Conservation (phyloP, 306 rosid species). For the Vigna reflexopilosa region DNA sequence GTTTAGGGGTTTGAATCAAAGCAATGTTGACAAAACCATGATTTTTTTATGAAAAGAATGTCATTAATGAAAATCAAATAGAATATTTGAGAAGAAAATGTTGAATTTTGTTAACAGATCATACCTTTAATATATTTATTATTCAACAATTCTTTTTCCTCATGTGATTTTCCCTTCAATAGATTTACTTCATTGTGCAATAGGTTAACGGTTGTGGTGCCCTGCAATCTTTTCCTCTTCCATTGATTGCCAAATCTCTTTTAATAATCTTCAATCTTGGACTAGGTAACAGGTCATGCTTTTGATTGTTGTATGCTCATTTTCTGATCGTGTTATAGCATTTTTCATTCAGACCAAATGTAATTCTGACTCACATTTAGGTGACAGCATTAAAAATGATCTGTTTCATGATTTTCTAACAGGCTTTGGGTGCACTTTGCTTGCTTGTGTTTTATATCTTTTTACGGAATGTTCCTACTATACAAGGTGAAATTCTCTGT, state of each 20-base stretch:
- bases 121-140: no score
- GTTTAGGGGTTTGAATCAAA: no score
- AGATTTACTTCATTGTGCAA: neutral
- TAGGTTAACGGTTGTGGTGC: neutral
- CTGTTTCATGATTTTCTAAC: slow-evolving; percentile 48
- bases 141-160: no score
- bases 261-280: neutral
- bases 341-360: slow-evolving; percentile 3
- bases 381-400: slow-evolving; percentile 5
- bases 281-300: neutral
- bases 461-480: slow-evolving; percentile 77
- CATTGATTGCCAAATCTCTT: neutral
- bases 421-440: slow-evolving; percentile 96
- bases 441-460: slow-evolving; percentile 81
- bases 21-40: no score
- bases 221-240: neutral
- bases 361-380: neutral
- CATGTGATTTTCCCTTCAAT: no score
- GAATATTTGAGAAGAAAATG: no score
- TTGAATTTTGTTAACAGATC: no score
- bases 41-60: no score
- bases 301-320: slow-evolving; percentile 1
- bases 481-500: slow-evolving; percentile 67
- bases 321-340: neutral
- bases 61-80: no score